Conservation (phyloP, 352 stramenopile genomes). For the Globisporangium spinosum region DNA sequence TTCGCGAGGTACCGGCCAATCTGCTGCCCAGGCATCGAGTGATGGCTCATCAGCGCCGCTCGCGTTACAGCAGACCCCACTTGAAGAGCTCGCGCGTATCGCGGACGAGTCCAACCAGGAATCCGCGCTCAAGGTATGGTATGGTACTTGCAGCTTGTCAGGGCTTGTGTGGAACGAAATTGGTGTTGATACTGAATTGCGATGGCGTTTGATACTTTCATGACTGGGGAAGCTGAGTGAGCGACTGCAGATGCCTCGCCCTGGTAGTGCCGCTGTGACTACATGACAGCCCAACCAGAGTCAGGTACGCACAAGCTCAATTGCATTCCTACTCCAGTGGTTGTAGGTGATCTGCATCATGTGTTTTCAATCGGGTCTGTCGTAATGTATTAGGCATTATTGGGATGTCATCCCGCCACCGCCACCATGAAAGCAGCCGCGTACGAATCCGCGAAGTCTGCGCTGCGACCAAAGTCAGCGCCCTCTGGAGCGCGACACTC, state of each 20-base stretch:
- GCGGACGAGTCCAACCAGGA: slow-evolving; percentile 13
- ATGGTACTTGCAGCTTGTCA: background rate
- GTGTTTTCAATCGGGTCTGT: background rate
- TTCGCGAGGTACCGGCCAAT: background rate
- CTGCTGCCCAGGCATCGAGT: background rate
- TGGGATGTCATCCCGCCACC: background rate
- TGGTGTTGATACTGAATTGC: background rate
- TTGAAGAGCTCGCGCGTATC: slow-evolving; percentile 22
- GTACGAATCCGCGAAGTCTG: slow-evolving; percentile 21
- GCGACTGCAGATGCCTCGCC: slow-evolving; percentile 41
- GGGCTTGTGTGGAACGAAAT: background rate
- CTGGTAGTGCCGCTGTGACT: slow-evolving; percentile 20
- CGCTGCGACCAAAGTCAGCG: slow-evolving; percentile 40
- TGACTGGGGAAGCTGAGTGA: slow-evolving; percentile 36
- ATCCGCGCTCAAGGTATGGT: slow-evolving; percentile 6
- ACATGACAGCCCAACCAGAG: background rate
- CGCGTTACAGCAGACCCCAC: background rate
- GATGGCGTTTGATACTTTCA: background rate
- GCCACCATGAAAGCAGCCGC: background rate
- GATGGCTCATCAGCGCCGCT: background rate
- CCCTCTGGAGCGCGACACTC: slow-evolving; percentile 11
- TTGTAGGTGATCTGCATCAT: background rate
- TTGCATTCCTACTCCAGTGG: too few species aligned
- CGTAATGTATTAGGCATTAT: background rate
- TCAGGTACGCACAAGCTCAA: background rate